Base-by-base conservation (phyloP, 495 filamentous ascomycete genomes). In the Penicillium waksmanii region DNA sequence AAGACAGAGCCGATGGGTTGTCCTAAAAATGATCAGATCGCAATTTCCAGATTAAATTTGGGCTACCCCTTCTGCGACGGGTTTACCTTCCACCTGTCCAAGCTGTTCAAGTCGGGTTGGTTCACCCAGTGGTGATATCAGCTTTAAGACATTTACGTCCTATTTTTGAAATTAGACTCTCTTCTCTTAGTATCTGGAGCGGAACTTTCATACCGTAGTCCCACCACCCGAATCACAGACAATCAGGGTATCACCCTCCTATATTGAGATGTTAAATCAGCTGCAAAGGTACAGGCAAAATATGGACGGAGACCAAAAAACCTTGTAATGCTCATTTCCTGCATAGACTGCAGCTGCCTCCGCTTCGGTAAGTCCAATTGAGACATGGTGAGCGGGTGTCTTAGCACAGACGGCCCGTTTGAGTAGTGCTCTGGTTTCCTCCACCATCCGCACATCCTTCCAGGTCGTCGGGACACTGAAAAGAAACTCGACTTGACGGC, bases 401-500 rank as follows among this genome's bases (percentile, higher is more conserved):
- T 78, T 61, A 8, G 80, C 80, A 64, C 83, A 84, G 3, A 86
- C 83, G 4, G 83, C 82, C 5, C 67, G 61, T 18, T 70, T 51
- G 21, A 87, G 77, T 23, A 85, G 76, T 8, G 54, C 58, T 60
- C 79, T 76, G 53, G 84, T 88, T 54, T 78, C 71, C 64, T 85
- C 82, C 46, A 90, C 79, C 53, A 84, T 83, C 3, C 77, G 73
- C 31, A 80, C 73, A 55, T 79, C 81, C 34, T 80, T 81, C 87
- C 87, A 90, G 5, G 86, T 88, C 9, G 86, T 89, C 10, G 87
- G 87, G 4, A 88, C 85, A 57, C 82, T 85, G 66, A 89, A 89
- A 27, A 87, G 69, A 63, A 88, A 89, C 61, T 88, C 84, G 19
- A 88, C 80, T 5, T 67, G 75, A 42, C 78, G 68, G 52, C 73